A percentile compares a stretch with the other conserved stretches of the same genome.
These are phyloP conservation scores for Helicocarpus griseus DNA, from an alignment of 2,329 filamentous ascomycete species.

Conservation along the genomic window DNA sequence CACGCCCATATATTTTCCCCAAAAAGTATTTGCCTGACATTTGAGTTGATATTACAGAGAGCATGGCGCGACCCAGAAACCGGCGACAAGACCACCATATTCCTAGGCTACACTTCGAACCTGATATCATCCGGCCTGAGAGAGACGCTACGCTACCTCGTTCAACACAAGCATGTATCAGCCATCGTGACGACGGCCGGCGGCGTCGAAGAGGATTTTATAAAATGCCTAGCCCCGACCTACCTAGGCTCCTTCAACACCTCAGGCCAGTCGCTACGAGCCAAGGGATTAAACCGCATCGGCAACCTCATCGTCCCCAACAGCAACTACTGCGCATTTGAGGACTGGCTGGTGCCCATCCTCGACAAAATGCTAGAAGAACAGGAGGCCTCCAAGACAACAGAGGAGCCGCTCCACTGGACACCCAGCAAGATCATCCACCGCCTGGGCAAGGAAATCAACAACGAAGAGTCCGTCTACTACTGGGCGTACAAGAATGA, in stretches of 20 bases:
- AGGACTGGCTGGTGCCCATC: slow-evolving; percentile 95
- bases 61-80: slow-evolving; percentile 74
- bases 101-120: slow-evolving; percentile 95
- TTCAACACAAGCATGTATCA: slow-evolving; percentile 84
- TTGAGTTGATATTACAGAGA: slow-evolving; percentile 42
- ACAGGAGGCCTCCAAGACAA: slow-evolving; percentile 66
- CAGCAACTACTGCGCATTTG: slow-evolving; percentile 93
- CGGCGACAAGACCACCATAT: slow-evolving; percentile 75
- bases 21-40: background rate
- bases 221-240: slow-evolving; percentile 92
- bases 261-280: slow-evolving; percentile 64
- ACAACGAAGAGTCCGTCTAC: slow-evolving; percentile 81
- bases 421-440: slow-evolving; percentile 88
- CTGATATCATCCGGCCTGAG: slow-evolving; percentile 92
- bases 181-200: slow-evolving; percentile 92
- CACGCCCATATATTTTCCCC: background rate
- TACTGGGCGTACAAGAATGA: slow-evolving; percentile 98
- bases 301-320: slow-evolving; percentile 95
- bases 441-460: slow-evolving; percentile 85
- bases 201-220: slow-evolving; percentile 93
- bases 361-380: slow-evolving; percentile 90
- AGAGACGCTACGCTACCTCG: slow-evolving; percentile 83
- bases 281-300: slow-evolving; percentile 86
- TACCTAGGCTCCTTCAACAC: slow-evolving; percentile 83
- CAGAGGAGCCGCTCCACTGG: slow-evolving; percentile 68